phyloP scores from a whole-genome alignment of 1,139 yeast genomes.

The Citeromyces siamensis region DNA sequence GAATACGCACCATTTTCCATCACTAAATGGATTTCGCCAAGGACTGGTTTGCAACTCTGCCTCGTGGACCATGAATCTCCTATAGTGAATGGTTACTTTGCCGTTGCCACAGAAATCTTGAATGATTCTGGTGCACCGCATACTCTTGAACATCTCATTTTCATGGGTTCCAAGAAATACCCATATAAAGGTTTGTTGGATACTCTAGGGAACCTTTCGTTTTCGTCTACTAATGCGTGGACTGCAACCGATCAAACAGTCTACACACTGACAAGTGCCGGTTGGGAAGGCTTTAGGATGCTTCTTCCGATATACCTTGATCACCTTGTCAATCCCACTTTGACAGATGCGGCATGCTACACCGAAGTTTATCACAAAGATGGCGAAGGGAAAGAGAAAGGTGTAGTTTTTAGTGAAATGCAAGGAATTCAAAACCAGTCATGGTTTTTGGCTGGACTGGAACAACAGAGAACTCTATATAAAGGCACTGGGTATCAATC shows the following conservation, averaged over 20 bases:
- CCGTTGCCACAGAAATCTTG: constrained; percentile 85
- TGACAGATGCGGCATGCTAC: constrained; percentile 81
- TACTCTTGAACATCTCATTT: constrained; percentile 86
- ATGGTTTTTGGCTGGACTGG: constrained; percentile 57
- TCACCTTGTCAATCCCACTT: constrained; percentile 73
- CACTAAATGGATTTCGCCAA: constrained; percentile 56
- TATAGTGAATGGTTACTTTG: constrained; percentile 83
- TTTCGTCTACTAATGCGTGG: constrained; percentile 94
- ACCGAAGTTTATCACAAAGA: constrained; percentile 96
- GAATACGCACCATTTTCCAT: constrained; percentile 54
- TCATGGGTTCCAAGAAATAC: constrained; percentile 84
- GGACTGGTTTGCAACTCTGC: constrained; percentile 78
- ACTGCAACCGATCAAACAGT: constrained; percentile 95
- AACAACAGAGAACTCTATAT: constrained; percentile 51
- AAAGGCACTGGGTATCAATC: constrained; percentile 70
- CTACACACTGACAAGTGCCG: constrained; percentile 83
- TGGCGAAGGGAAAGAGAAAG: constrained; percentile 84
- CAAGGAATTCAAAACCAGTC: constrained; percentile 81
- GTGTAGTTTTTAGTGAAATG: constrained; percentile 97
- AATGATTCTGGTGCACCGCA: constrained; percentile 93
- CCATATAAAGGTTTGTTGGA: constrained; percentile 92
- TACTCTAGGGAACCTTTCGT: constrained; percentile 72
- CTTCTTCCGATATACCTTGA: constrained; percentile 84
- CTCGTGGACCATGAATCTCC: constrained; percentile 78
- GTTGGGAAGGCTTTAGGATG: constrained; percentile 88